These are phyloP conservation scores for Botryotinia narcissicola DNA, from an alignment of 2,329 filamentous ascomycete species.

Conservation along the genomic window DNA sequence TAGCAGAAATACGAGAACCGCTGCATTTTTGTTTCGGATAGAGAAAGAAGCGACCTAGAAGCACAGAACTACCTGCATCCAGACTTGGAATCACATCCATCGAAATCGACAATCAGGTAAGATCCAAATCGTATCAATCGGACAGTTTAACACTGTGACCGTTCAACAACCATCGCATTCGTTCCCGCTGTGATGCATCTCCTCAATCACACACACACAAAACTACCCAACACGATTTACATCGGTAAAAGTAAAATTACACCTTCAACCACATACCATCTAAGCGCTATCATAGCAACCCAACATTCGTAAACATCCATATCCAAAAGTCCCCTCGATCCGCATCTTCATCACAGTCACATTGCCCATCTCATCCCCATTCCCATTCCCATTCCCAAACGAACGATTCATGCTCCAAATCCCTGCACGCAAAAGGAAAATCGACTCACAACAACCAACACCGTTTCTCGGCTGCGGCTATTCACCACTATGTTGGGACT, in stretches of 20 bases:
- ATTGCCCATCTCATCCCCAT: neutral
- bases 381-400: neutral
- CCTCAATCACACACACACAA: too few relatives aligned
- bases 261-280: neutral
- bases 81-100: neutral
- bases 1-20: neutral
- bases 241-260: too few relatives aligned
- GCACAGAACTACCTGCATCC: neutral
- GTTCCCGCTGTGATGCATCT: too few relatives aligned
- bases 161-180: neutral
- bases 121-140: neutral
- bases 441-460: neutral
- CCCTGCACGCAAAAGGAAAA: neutral
- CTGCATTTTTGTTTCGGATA: neutral
- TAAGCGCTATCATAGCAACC: neutral
- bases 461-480: neutral
- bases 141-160: neutral
- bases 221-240: neutral
- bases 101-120: neutral
- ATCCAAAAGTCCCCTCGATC: too few relatives aligned
- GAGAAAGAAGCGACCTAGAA: neutral
- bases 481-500: neutral
- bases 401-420: neutral
- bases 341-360: neutral
- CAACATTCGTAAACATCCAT: neutral